These are phyloP conservation scores for Erysimum cheiranthoides DNA, from an alignment of 345 rosid genomes.

Conservation along the genomic window DNA sequence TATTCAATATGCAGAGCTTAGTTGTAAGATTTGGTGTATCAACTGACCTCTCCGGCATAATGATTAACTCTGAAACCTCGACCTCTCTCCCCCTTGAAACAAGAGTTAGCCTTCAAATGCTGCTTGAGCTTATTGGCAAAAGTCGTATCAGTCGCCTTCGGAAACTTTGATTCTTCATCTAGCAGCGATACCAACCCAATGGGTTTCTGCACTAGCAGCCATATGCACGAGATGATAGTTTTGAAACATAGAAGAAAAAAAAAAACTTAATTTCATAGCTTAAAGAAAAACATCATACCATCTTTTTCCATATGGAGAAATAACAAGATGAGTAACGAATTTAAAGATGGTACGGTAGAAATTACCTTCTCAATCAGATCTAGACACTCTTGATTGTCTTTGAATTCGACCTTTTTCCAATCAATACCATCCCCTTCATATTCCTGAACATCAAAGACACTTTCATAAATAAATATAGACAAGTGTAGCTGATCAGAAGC, in stretches of 20 bases:
- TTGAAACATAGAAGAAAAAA: no score
- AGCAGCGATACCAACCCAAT: conserved; percentile 79
- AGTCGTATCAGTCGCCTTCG: conserved; percentile 81
- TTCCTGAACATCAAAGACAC: conserved; percentile 54
- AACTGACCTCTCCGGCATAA: conserved; percentile 90
- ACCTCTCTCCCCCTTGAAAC: conserved; percentile 80
- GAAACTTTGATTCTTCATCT: conserved; percentile 89
- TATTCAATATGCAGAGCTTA: conserved; percentile 15
- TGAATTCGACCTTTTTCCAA: conserved; percentile 87
- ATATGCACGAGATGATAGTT: conserved; percentile 1
- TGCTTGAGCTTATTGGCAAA: conserved; percentile 84
- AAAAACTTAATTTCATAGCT: background rate
- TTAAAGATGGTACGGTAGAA: background rate
- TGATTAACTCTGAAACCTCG: conserved; percentile 72
- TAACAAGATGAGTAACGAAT: background rate
- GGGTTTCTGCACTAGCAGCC: conserved; percentile 69
- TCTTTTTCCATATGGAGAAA: conserved; percentile 11
- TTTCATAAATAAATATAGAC: conserved; percentile 1
- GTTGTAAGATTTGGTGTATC: background rate
- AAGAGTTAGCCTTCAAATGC: conserved; percentile 65
- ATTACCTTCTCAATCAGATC: conserved; percentile 86
- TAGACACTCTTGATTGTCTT: conserved; percentile 88
- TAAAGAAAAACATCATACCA: background rate
- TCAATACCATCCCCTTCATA: conserved; percentile 85
- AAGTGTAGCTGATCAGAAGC: background rate